Percentiles rank a stretch among this genome's conserved stretches.
Conservation (phyloP, 148 eudicot genomes). For the Selenicereus undatus region DNA sequence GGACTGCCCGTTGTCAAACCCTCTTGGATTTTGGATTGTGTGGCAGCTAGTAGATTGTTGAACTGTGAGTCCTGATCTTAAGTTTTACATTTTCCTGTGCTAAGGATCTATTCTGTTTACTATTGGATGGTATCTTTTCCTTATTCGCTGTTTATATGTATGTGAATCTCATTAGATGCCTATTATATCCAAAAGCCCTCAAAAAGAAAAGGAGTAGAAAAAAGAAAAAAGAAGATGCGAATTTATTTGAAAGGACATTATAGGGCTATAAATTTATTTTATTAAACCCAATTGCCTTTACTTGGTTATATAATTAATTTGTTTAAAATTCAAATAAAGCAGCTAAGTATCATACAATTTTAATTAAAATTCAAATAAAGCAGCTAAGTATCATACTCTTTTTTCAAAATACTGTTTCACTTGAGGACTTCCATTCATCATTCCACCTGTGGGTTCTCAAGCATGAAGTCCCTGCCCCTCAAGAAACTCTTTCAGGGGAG, state of each 20-base stretch:
- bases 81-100: not conserved
- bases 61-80: conserved; percentile 55
- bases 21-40: conserved; percentile 75
- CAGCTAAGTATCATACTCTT: too few relatives aligned
- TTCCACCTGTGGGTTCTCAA: too few relatives aligned
- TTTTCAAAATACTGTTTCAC: too few relatives aligned
- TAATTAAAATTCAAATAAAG: too few relatives aligned
- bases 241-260: not conserved
- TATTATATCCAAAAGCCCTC: not conserved
- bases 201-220: not conserved
- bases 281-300: too few relatives aligned
- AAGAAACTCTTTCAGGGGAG: not conserved
- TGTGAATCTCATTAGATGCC: not conserved
- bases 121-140: not conserved
- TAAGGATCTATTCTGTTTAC: not conserved
- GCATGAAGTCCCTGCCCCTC: too few relatives aligned
- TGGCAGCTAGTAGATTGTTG: conserved; percentile 68
- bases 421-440: too few relatives aligned
- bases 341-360: too few relatives aligned
- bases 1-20: conserved; percentile 95
- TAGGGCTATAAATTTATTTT: not conserved
- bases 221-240: not conserved
- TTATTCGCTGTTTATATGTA: not conserved
- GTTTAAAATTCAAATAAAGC: too few relatives aligned
- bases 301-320: too few relatives aligned